These are phyloP conservation scores for Capsella bursapastoris DNA, from an alignment of 345 rosid genomes.

Conservation along the genomic window DNA sequence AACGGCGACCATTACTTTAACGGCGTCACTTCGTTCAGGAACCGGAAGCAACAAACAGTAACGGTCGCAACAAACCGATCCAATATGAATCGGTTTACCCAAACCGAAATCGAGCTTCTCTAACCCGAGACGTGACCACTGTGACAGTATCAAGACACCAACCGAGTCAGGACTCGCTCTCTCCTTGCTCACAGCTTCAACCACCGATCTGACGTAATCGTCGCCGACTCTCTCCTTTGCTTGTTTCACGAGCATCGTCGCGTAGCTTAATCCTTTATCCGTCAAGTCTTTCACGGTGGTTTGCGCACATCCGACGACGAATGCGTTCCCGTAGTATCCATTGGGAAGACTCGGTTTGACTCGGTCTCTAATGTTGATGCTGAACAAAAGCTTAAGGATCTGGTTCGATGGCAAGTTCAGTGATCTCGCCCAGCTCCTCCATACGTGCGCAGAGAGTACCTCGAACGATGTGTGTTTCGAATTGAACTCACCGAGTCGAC, in stretches of 20 bases:
- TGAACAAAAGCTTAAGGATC: conserved; percentile 70
- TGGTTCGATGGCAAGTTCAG: conserved; percentile 70
- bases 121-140: conserved; percentile 89
- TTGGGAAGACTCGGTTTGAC: conserved; percentile 70
- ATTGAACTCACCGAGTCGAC: conserved; percentile 39
- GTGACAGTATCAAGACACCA: conserved; percentile 72
- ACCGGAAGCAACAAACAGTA: conserved; percentile 82
- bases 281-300: conserved; percentile 60
- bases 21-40: conserved; percentile 54
- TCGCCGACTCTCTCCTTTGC: conserved; percentile 69
- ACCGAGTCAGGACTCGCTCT: conserved; percentile 70
- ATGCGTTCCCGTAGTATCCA: conserved; percentile 87
- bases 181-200: conserved; percentile 59
- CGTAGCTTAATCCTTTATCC: conserved; percentile 64
- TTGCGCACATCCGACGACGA: conserved; percentile 79
- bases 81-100: conserved; percentile 71
- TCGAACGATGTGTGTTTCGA: conserved; percentile 66
- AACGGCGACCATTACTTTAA: conserved; percentile 79
- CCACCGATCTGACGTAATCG: conserved; percentile 62
- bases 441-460: conserved; percentile 78
- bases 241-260: conserved; percentile 60
- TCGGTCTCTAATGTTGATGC: conserved; percentile 67
- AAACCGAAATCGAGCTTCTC: conserved; percentile 81
- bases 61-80: conserved; percentile 70
- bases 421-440: conserved; percentile 88